Evolutionary conservation across 108 stramenopile species (phyloP).

Genomic region (Mayamaea pseudoterrestris): DNA sequence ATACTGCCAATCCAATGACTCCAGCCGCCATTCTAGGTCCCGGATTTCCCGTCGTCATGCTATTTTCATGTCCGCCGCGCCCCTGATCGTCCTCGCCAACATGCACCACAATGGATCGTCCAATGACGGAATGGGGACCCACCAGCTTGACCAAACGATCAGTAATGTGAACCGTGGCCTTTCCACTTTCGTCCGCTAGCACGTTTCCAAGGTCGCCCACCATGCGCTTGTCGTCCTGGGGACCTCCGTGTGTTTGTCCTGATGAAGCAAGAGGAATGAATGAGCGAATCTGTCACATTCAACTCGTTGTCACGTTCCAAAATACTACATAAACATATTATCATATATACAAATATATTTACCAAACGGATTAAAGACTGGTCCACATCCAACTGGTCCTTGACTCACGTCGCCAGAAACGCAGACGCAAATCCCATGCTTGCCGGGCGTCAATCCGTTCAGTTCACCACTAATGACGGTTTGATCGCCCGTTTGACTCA

Average conservation of each 20-base stretch:
- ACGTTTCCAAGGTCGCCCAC: slow-evolving; percentile 85
- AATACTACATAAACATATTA: background rate
- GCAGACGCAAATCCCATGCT: slow-evolving; percentile 80
- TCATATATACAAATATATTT: background rate
- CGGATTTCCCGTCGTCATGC: slow-evolving; percentile 76
- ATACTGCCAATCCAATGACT: slow-evolving; percentile 71
- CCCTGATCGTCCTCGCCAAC: slow-evolving; percentile 87
- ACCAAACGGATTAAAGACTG: slow-evolving; percentile 92
- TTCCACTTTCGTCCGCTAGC: slow-evolving; percentile 49
- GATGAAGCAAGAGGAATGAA: background rate
- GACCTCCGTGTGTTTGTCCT: slow-evolving; percentile 78
- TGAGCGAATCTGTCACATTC: background rate
- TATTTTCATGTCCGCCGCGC: slow-evolving; percentile 83
- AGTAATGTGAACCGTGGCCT: slow-evolving; percentile 48
- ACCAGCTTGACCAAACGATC: slow-evolving; percentile 76
- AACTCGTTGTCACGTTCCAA: background rate
- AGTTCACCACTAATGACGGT: slow-evolving; percentile 54
- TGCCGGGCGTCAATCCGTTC: slow-evolving; percentile 73
- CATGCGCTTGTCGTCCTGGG: slow-evolving; percentile 68
- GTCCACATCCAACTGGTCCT: slow-evolving; percentile 52
- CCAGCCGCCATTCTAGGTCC: slow-evolving; percentile 81
- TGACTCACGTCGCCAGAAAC: slow-evolving; percentile 74
- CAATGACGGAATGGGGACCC: slow-evolving; percentile 90
- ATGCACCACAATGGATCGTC: slow-evolving; percentile 77
- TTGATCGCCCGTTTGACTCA: slow-evolving; percentile 61